Percentiles rank a stretch among this genome's conserved stretches.
Evolutionary conservation across 129 eudicot genomes (phyloP).

Genomic region (Tagetes erecta): DNA sequence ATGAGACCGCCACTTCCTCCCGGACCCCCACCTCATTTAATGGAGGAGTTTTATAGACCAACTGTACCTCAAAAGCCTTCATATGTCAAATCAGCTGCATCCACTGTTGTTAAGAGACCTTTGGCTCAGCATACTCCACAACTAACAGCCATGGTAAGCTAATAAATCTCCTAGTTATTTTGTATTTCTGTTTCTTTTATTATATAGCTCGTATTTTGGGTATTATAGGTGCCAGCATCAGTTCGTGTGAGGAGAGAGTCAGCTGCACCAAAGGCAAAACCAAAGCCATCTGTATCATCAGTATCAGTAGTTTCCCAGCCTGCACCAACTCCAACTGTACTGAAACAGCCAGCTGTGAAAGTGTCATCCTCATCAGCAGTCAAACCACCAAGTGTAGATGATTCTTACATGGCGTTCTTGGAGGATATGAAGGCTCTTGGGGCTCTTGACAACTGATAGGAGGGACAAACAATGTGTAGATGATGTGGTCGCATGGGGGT

Average conservation of each 20-base stretch:
- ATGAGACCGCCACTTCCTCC: conserved; percentile 99
- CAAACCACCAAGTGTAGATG: conserved; percentile 87
- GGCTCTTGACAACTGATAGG: conserved; percentile 74
- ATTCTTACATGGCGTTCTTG: conserved; percentile 87
- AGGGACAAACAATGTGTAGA: not conserved
- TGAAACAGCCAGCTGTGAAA: conserved; percentile 48
- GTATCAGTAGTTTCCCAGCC: conserved; percentile 46
- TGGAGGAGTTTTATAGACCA: conserved; percentile 52
- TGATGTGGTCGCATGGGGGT: conserved; percentile 12
- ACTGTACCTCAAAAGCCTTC: conserved; percentile 87
- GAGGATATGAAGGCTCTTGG: conserved; percentile 99
- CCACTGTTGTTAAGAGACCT: conserved; percentile 98
- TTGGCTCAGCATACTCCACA: conserved; percentile 98
- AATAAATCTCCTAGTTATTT: not conserved
- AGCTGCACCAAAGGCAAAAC: conserved; percentile 72
- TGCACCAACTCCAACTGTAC: conserved; percentile 47
- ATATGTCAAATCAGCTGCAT: conserved; percentile 91
- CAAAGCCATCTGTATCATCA: conserved; percentile 56
- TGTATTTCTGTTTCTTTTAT: not conserved
- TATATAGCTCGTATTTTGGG: not conserved
- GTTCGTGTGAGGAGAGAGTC: conserved; percentile 95
- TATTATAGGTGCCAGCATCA: conserved; percentile 85
- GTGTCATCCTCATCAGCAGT: conserved; percentile 42
- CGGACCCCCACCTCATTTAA: conserved; percentile 75
- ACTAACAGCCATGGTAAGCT: conserved; percentile 87